Conservation (phyloP, 2,329 filamentous ascomycete species). For the Coniella vitis region DNA sequence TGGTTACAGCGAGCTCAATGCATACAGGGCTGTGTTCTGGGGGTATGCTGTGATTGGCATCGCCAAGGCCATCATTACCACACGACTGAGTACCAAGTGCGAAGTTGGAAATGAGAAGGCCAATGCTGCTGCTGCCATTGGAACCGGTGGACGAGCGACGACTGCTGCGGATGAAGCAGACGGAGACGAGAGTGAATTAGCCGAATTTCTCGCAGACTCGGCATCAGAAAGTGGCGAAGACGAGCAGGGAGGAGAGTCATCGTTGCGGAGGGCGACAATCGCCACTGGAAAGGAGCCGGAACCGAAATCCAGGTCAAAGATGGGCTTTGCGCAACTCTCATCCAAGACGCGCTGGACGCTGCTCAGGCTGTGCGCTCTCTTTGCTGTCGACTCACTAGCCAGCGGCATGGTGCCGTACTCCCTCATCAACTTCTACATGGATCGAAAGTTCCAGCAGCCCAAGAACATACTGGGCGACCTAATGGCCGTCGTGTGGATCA, state of each 20-base stretch:
- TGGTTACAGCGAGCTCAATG: constrained; percentile 36
- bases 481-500: constrained; percentile 47
- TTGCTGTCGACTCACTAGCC: constrained; percentile 62
- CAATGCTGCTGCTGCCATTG: constrained; percentile 15
- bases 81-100: constrained; percentile 34
- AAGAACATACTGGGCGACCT: constrained; percentile 45
- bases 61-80: constrained; percentile 47
- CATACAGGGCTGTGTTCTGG: constrained; percentile 51
- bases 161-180: constrained; percentile 24
- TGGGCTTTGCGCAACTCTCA: constrained; percentile 4
- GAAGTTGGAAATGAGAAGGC: constrained; percentile 15
- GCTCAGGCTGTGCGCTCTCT: constrained; percentile 57
- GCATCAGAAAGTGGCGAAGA: neutral
- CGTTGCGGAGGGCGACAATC: neutral
- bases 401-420: constrained; percentile 57
- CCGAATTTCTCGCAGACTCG: neutral
- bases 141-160: neutral
- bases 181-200: constrained; percentile 19
- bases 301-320: constrained; percentile 3
- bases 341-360: constrained; percentile 24
- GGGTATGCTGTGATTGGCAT: constrained; percentile 50
- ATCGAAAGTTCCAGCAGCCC: constrained; percentile 28
- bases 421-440: constrained; percentile 15
- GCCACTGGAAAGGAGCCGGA: too few species aligned
- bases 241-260: neutral